Evolutionary conservation across 768 basidiomycete species (phyloP).

Genomic region (Lyophyllum atratum): DNA sequence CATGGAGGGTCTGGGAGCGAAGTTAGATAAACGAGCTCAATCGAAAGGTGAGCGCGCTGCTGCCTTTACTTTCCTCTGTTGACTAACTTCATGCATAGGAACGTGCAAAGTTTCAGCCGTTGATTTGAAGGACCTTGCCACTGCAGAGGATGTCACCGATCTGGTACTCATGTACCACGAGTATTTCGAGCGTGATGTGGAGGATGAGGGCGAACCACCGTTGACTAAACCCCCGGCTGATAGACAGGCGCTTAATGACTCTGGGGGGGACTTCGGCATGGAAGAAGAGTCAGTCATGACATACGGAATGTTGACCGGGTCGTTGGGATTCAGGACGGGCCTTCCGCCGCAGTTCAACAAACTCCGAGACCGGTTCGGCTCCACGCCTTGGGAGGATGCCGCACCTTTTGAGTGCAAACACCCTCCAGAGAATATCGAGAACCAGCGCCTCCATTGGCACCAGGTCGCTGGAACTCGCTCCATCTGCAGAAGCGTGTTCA

Average conservation of each 20-base stretch:
- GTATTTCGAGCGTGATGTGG: background rate
- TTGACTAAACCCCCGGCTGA: conserved; percentile 7
- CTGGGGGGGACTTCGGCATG: conserved; percentile 5
- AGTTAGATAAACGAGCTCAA: background rate
- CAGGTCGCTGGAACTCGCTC: conserved; percentile 24
- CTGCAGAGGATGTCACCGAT: conserved; percentile 3
- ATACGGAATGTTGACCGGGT: too few species aligned
- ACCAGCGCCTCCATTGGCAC: conserved; percentile 25
- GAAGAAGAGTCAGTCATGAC: conserved; percentile 6
- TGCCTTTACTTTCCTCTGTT: background rate
- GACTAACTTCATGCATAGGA: background rate
- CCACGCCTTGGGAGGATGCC: conserved; percentile 20
- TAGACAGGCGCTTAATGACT: conserved; percentile 14
- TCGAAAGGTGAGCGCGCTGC: background rate
- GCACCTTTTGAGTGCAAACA: background rate
- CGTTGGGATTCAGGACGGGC: conserved; percentile 18
- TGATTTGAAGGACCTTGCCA: conserved; percentile 9
- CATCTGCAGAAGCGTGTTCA: conserved; percentile 18
- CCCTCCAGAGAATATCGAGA: background rate
- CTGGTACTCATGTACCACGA: conserved; percentile 6
- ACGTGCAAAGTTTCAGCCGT: conserved; percentile 3
- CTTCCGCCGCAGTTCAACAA: conserved; percentile 24
- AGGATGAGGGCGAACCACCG: background rate
- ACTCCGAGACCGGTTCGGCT: conserved; percentile 13
- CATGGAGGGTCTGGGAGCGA: conserved; percentile 3